Percentiles rank a stretch among this genome's conserved stretches.
Conservation (phyloP, 306 rosid species). For the Corylus avellana region DNA sequence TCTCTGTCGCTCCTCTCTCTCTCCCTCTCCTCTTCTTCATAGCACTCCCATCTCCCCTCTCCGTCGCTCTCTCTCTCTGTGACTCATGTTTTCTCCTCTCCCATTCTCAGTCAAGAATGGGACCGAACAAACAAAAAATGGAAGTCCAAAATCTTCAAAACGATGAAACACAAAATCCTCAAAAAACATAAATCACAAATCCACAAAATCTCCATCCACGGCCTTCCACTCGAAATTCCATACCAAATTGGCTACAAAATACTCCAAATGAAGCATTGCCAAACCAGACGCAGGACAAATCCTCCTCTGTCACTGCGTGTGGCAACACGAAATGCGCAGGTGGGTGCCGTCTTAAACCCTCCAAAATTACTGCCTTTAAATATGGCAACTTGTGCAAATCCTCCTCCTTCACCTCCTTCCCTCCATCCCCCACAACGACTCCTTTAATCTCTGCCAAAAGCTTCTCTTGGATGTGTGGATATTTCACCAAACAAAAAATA, state of each 20-base stretch:
- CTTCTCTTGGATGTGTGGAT: background rate
- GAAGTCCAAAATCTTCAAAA: no score
- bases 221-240: constrained; percentile 23
- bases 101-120: no score
- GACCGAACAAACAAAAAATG: no score
- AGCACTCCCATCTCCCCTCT: no score
- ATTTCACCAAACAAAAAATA: background rate
- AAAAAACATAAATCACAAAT: background rate
- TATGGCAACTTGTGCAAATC: constrained; percentile 36
- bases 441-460: background rate
- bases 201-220: constrained; percentile 9
- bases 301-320: constrained; percentile 37
- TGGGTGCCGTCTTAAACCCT: constrained; percentile 46
- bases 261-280: background rate
- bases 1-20: no score
- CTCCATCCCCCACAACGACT: background rate
- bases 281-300: background rate
- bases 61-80: no score
- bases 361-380: constrained; percentile 45
- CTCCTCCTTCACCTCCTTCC: constrained; percentile 31
- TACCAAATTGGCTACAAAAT: background rate
- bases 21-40: no score
- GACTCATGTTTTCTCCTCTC: no score
- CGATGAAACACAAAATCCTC: no score
- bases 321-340: constrained; percentile 42